These are phyloP conservation scores for Mortierella sp. DNA, from an alignment of 371 early-diverging fungal genomes.

Conservation along the genomic window DNA sequence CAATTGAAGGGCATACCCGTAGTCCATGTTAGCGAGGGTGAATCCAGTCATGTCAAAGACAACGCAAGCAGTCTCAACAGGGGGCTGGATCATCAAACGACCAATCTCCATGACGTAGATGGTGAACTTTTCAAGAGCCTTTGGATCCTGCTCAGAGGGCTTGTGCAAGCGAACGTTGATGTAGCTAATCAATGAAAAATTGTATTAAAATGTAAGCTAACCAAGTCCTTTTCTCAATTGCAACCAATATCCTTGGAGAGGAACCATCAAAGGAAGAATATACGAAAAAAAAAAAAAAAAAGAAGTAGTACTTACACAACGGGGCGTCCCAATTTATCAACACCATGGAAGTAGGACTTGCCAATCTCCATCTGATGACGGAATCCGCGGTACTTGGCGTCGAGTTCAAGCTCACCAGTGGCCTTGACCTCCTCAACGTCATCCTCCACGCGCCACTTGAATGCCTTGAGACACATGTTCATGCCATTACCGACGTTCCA, in stretches of 20 bases:
- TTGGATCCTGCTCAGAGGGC: constrained; percentile 67
- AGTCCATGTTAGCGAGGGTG: constrained; percentile 81
- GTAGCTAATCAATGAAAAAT: constrained; percentile 57
- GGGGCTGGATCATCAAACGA: constrained; percentile 77
- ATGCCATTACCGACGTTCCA: constrained; percentile 79
- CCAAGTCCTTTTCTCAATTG: no score
- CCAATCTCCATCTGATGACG: constrained; percentile 65
- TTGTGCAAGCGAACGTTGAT: constrained; percentile 72
- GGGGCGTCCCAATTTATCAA: constrained; percentile 69
- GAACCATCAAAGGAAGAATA: background rate
- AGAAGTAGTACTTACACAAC: constrained; percentile 65
- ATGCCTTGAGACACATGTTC: constrained; percentile 69
- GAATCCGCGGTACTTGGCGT: constrained; percentile 60
- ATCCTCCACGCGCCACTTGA: constrained; percentile 75
- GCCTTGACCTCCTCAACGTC: constrained; percentile 69
- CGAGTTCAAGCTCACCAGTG: constrained; percentile 66
- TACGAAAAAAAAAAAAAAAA: constrained; percentile 5
- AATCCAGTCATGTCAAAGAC: constrained; percentile 91
- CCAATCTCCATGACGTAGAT: constrained; percentile 87
- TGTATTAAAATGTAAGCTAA: no score
- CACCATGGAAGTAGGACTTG: constrained; percentile 70
- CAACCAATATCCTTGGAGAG: no score
- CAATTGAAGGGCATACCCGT: constrained; percentile 7
- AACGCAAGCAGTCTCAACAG: constrained; percentile 80
- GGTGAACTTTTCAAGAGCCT: constrained; percentile 70